phyloP scores from a whole-genome alignment of 768 basidiomycete genomes.

The Artomyces pyxidatus region DNA sequence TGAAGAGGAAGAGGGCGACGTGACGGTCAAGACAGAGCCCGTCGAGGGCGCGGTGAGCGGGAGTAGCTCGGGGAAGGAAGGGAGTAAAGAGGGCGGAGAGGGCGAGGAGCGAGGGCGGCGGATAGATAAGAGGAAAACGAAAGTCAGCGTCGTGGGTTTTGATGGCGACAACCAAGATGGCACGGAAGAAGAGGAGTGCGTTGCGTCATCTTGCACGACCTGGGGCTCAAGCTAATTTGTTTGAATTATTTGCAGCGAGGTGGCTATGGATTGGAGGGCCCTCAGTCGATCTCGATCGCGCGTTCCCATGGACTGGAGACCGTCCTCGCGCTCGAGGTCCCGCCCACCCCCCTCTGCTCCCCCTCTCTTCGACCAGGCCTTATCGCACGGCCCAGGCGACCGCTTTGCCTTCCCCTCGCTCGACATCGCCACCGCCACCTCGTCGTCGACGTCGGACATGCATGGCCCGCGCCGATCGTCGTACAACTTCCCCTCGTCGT shows the following conservation, averaged over 20 bases:
- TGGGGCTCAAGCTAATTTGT: constrained; percentile 18
- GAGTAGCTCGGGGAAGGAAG: constrained; percentile 9
- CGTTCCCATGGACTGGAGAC: constrained; percentile 88
- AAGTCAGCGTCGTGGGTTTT: constrained; percentile 74
- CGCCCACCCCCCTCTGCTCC: constrained; percentile 51
- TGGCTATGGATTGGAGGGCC: constrained; percentile 89
- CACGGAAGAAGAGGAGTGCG: constrained; percentile 68
- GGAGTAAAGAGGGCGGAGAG: constrained; percentile 14
- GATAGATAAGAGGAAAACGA: constrained; percentile 74
- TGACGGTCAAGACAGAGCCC: constrained; percentile 17
- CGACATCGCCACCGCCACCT: constrained; percentile 12
- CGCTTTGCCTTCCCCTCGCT: constrained; percentile 17
- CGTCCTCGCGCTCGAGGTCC: constrained; percentile 69
- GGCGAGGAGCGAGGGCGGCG: constrained; percentile 59
- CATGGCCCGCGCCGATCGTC: constrained; percentile 32
- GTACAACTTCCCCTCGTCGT: constrained; percentile 13
- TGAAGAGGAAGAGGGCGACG: constrained; percentile 12
- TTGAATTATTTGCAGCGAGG: constrained; percentile 36
- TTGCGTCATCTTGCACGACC: constrained; percentile 23
- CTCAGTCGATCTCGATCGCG: constrained; percentile 88
- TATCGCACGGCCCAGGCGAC: constrained; percentile 14
- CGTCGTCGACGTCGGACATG: constrained; percentile 30
- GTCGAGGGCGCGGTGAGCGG: constrained; percentile 16
- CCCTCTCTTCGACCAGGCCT: constrained; percentile 19
- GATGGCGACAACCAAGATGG: constrained; percentile 68